Evolutionary conservation across 495 filamentous ascomycete genomes (phyloP).

Genomic region (Penicillium riverlandense): DNA sequence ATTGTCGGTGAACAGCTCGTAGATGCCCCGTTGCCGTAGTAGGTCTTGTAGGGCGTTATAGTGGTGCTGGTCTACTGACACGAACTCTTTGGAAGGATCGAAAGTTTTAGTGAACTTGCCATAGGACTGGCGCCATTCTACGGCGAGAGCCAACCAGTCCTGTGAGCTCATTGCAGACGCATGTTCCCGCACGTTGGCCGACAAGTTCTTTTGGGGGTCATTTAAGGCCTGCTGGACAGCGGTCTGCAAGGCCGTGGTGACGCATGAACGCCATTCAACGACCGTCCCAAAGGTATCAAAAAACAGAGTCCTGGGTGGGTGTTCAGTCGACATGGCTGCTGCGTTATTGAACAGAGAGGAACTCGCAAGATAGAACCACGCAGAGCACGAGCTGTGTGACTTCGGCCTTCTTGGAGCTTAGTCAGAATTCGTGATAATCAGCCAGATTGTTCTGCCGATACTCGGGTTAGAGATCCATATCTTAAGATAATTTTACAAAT

Average conservation of each 20-base stretch:
- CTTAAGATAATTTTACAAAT: too few species aligned
- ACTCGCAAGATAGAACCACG: too few species aligned
- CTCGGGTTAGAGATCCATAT: too few species aligned
- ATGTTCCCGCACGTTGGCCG: conserved; percentile 35
- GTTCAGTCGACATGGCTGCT: conserved; percentile 19
- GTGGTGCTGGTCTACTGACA: conserved; percentile 64
- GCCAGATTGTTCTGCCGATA: too few species aligned
- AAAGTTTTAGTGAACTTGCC: conserved; percentile 46
- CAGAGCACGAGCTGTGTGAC: too few species aligned
- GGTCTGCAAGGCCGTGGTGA: conserved; percentile 44
- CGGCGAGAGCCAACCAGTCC: conserved; percentile 56
- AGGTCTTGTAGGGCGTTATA: conserved; percentile 51
- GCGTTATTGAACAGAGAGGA: neutral
- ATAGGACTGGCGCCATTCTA: conserved; percentile 65
- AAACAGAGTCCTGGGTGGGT: conserved; percentile 41
- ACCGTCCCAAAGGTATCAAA: conserved; percentile 72
- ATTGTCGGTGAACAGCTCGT: conserved; percentile 49
- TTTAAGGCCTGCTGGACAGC: conserved; percentile 31
- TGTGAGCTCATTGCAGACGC: conserved; percentile 41
- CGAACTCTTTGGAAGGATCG: conserved; percentile 38
- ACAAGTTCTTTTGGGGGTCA: conserved; percentile 36
- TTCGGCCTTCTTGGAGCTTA: too few species aligned
- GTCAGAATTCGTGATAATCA: too few species aligned
- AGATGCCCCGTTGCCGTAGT: conserved; percentile 45
- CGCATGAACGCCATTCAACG: conserved; percentile 62